A percentile compares a stretch with the other conserved stretches of the same genome.
Evolutionary conservation across 306 rosid species (phyloP).

Genomic region (Albizia julibrissin): DNA sequence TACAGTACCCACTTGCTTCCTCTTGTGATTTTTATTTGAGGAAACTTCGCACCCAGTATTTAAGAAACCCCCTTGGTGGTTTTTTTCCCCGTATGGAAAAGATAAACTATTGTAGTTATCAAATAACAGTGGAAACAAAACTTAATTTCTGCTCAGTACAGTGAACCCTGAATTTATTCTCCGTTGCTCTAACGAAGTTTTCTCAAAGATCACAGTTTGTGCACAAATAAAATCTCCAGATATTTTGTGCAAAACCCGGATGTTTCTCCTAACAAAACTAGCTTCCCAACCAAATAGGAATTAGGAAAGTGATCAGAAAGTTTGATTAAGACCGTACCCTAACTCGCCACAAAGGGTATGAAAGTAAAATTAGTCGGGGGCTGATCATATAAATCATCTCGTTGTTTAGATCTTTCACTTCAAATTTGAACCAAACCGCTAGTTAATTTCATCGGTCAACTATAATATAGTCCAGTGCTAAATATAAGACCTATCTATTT

Average conservation of each 20-base stretch:
- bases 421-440: background rate
- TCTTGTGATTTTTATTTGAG: background rate
- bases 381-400: no score
- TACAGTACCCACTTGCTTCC: background rate
- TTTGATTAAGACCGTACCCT: background rate
- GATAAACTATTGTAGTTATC: background rate
- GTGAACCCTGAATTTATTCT: background rate
- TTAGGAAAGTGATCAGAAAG: background rate
- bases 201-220: background rate
- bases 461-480: no score
- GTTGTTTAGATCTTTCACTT: background rate
- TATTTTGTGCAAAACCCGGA: background rate
- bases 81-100: background rate
- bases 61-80: background rate
- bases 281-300: background rate
- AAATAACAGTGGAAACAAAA: background rate
- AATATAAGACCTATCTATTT: no score
- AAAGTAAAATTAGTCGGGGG: background rate
- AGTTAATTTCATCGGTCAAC: background rate
- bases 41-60: background rate
- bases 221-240: background rate
- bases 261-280: background rate
- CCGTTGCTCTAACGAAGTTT: background rate
- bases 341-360: background rate
- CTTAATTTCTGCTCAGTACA: background rate